Base-by-base conservation (phyloP, 1,284 basidiomycete genomes). In the Ceratobasidium papillatum region DNA sequence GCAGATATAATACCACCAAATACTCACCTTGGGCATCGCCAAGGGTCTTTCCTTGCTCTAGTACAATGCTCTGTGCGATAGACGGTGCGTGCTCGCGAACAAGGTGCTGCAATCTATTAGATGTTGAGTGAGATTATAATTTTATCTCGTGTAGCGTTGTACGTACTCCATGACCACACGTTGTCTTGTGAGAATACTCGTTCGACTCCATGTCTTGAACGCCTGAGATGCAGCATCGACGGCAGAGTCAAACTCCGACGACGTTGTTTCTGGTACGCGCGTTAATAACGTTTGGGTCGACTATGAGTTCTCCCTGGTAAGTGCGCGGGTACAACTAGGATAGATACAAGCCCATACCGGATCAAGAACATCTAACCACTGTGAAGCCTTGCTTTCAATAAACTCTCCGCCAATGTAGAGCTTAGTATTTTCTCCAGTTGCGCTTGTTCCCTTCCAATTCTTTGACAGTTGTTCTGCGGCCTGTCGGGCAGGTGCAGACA, bases 1-100 rank as follows among this genome's bases (percentile, higher is more conserved):
- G 80, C 74, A 81, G 80, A 65, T 81, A 80, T 78, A 47, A 76
- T 77, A 17, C n/a, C 1, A 49, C 27, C 25, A 3, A 25, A 1
- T 69, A 56, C 27, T 27, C 19, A 38, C 74, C 73, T n/a, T 59
- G 75, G 82, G 32, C 78, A 91, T 92, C 92, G 76, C 89, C 88
- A 66, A 92, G 84, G 0, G 95, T 96, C 83, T 97, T 97, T 54
- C 95, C 95, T 82, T 97, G 95, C 82, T 97, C 95, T 14, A 96
- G 84, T 27, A 95, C 92, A 74, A 94, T 94, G 78, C 89, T 92
- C 49, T 82, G 85, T 0, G 92, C 92, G 76, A 96, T 88, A 45
- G 89, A 89, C 81, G 93, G 89, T 68, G 91, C 87, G 80, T 95
- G 90, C 80, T 92, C 84, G 59, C 94, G 90, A 75, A 96, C 88